These are phyloP conservation scores for Rhodotorula sp. DNA, from an alignment of 1,284 basidiomycete species.

Conservation along the genomic window DNA sequence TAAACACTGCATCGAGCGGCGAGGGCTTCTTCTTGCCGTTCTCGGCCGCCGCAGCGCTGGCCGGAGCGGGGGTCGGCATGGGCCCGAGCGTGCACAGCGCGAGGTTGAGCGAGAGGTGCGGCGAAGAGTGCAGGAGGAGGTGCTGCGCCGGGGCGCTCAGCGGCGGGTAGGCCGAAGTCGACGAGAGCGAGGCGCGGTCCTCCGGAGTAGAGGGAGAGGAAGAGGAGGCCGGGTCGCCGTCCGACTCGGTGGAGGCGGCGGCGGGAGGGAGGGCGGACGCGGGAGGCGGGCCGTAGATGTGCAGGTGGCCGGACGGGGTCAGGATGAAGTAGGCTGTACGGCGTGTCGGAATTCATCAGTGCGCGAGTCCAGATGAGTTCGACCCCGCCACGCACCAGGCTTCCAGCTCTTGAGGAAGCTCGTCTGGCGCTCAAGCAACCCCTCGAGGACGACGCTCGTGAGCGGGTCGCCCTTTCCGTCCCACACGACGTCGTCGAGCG, in stretches of 20 bases:
- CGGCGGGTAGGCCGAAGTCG: neutral
- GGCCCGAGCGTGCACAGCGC: slow-evolving; percentile 32
- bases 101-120: slow-evolving; percentile 27
- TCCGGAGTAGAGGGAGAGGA: no score
- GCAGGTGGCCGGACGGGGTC: slow-evolving; percentile 36
- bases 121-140: slow-evolving; percentile 30
- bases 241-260: neutral
- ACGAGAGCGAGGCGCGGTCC: neutral
- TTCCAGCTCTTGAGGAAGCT: slow-evolving; percentile 37
- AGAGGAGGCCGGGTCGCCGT: neutral
- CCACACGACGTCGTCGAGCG: slow-evolving; percentile 19
- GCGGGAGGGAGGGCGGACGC: neutral
- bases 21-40: slow-evolving; percentile 2
- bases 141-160: slow-evolving; percentile 31
- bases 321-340: slow-evolving; percentile 31
- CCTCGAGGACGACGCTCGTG: slow-evolving; percentile 30
- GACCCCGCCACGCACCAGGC: no score
- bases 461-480: slow-evolving; percentile 20
- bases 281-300: slow-evolving; percentile 28
- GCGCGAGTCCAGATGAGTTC: neutral
- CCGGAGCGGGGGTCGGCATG: slow-evolving; percentile 26
- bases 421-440: slow-evolving; percentile 38
- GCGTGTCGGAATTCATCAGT: neutral
- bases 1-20: slow-evolving; percentile 26
- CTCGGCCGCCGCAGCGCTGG: neutral